Conservation (phyloP, 2,329 filamentous ascomycete genomes). For the Penicillium sp. region DNA sequence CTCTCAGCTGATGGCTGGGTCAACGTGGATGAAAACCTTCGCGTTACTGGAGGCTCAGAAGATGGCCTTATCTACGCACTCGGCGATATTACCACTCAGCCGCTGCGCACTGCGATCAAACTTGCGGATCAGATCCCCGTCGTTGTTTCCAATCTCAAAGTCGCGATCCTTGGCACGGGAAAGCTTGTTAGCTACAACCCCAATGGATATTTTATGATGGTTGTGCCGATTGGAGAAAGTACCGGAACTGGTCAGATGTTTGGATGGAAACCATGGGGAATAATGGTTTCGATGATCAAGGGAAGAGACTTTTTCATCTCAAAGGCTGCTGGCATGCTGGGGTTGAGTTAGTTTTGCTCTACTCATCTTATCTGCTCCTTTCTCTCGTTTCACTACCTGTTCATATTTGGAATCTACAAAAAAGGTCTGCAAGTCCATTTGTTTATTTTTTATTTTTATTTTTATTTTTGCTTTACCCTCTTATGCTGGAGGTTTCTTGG, state of each 20-base stretch:
- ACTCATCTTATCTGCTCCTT: background rate
- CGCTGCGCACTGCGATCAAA: background rate
- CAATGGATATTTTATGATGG: background rate
- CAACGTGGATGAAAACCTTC: slow-evolving; percentile 2
- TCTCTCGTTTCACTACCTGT: background rate
- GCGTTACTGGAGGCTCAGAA: background rate
- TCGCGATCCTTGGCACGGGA: background rate
- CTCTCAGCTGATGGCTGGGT: slow-evolving; percentile 2
- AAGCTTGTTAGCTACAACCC: background rate
- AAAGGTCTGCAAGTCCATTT: background rate
- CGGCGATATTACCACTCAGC: background rate
- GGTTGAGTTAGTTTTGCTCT: background rate
- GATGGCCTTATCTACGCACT: background rate
- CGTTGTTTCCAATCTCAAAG: background rate
- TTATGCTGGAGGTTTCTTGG: background rate
- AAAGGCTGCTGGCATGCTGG: background rate
- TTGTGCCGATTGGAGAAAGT: background rate
- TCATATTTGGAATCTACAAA: background rate
- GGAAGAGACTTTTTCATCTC: background rate
- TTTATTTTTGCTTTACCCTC: background rate
- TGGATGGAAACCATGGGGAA: background rate
- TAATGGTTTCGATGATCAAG: background rate
- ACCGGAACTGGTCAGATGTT: background rate
- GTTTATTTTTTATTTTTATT: background rate
- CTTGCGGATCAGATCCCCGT: background rate